These are phyloP conservation scores for Diospyros lotus DNA, from an alignment of 148 eudicot species.

Conservation along the genomic window DNA sequence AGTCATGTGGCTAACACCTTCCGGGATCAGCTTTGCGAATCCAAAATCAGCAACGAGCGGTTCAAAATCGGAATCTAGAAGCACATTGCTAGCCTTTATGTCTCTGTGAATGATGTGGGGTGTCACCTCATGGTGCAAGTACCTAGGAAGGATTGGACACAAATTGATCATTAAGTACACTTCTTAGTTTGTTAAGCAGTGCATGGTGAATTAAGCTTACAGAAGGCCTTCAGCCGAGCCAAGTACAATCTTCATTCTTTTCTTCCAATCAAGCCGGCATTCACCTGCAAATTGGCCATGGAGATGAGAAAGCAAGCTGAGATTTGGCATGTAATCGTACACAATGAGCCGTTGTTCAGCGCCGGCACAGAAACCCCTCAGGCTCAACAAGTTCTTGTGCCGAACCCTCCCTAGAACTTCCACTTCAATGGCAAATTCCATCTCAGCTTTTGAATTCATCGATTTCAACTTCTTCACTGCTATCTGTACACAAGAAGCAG, in stretches of 20 bases:
- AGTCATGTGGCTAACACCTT: constrained; percentile 52
- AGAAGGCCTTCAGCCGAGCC: constrained; percentile 47
- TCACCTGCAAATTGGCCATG: constrained; percentile 45
- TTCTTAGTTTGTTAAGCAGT: neutral
- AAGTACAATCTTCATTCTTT: constrained; percentile 37
- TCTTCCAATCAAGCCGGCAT: constrained; percentile 44
- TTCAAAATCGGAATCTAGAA: constrained; percentile 43
- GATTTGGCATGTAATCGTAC: constrained; percentile 58
- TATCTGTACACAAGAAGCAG: constrained; percentile 14
- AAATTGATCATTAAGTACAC: neutral
- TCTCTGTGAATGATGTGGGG: constrained; percentile 59
- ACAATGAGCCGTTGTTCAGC: constrained; percentile 48
- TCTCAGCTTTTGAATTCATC: constrained; percentile 36
- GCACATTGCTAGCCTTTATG: constrained; percentile 48
- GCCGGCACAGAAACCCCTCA: constrained; percentile 46
- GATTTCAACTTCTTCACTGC: constrained; percentile 43
- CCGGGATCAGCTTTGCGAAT: constrained; percentile 50
- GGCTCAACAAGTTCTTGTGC: constrained; percentile 48
- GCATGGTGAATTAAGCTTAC: constrained; percentile 22
- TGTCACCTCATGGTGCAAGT: constrained; percentile 50
- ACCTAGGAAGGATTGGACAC: constrained; percentile 18
- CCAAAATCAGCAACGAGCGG: constrained; percentile 52
- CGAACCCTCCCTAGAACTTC: constrained; percentile 47
- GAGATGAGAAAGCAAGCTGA: constrained; percentile 50
- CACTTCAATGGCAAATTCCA: constrained; percentile 57